Evolutionary conservation across 2,329 filamentous ascomycete species (phyloP).

Genomic region (Colletotrichum lupini): DNA sequence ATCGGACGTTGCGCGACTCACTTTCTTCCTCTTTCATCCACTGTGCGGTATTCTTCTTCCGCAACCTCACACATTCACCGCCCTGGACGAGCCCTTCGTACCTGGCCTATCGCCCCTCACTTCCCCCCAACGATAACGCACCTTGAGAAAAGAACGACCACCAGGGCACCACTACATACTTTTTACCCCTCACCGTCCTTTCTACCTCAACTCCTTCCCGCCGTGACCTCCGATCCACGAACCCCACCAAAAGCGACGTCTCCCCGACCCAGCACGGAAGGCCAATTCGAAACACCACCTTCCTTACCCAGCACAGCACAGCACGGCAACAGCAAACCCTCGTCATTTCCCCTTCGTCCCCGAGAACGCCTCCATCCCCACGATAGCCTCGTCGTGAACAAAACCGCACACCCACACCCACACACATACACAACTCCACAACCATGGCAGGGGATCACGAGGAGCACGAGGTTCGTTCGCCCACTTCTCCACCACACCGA

Average conservation of each 20-base stretch:
- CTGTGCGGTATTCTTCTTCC: not conserved
- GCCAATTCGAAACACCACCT: conserved; percentile 14
- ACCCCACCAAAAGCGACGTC: conserved; percentile 7
- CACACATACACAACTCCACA: not conserved
- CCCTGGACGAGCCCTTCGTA: not conserved
- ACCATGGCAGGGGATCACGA: conserved; percentile 44
- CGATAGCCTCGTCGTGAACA: not conserved
- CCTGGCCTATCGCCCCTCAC: not conserved
- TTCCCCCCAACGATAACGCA: not conserved
- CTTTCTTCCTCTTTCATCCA: not conserved
- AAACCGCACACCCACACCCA: not conserved
- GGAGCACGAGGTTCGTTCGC: conserved; percentile 48
- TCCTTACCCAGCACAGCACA: not conserved
- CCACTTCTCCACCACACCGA: not conserved
- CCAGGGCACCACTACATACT: not conserved
- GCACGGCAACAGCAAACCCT: not conserved
- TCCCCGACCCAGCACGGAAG: conserved; percentile 6
- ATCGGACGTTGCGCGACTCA: not conserved
- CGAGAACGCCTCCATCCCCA: not conserved
- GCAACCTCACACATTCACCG: not conserved
- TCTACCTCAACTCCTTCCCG: not conserved
- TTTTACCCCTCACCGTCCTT: not conserved
- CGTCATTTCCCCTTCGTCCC: not conserved
- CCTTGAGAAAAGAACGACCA: not conserved
- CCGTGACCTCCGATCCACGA: not conserved